Base-by-base conservation (phyloP, 1,284 basidiomycete genomes). In the Rhodotorula sp. region DNA sequence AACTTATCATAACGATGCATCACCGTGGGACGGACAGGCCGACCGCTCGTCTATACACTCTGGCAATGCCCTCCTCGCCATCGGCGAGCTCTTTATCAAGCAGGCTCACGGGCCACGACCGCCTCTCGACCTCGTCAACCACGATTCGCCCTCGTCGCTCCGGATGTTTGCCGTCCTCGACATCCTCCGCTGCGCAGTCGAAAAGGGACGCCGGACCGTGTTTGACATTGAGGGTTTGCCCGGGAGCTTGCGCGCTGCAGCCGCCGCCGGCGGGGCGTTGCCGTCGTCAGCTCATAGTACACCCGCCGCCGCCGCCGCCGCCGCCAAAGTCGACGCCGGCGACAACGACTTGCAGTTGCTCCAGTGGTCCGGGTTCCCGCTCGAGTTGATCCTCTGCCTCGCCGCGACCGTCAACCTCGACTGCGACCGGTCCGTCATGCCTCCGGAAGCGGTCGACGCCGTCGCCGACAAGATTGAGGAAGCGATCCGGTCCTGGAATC, bases 81-180 rank as follows among this genome's bases (percentile, higher is more conserved):
- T 60, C 58, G 58, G 58, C 43, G 58, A 60, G n/a, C 34, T 60
- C 34, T 60, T 60, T 14, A 47, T 60, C 43, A 60, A 46, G 15
- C 43, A 60, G 46, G 58, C 58, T 26, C 58, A 47, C 58, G 58
- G 58, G 21, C 43, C 46, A 8, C 39, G 46, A 7, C 58, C 58
- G 8, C 58, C 58, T 14, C 58, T 60, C 58, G 58, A 60, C n/a
- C 58, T 60, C 23, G 58, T 60, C 58, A 47, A 47, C 43, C 58
- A 60, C 43, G 23, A 46, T 23, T 46, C 39, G 58, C 20, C 58
- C 15, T 43, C 58, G 3, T 56, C 54, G 26, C n/a, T 60, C 8
- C 58, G 58, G 43, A 43, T 60, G n/a, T 60, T 60, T 26, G 58
- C 58, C 39, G 39, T 46, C 43, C 58, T 60, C 58, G 58, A 60